Evolutionary conservation across 2,329 filamentous ascomycete genomes (phyloP).

Genomic region (Tolypocladium ophioglossoides): DNA sequence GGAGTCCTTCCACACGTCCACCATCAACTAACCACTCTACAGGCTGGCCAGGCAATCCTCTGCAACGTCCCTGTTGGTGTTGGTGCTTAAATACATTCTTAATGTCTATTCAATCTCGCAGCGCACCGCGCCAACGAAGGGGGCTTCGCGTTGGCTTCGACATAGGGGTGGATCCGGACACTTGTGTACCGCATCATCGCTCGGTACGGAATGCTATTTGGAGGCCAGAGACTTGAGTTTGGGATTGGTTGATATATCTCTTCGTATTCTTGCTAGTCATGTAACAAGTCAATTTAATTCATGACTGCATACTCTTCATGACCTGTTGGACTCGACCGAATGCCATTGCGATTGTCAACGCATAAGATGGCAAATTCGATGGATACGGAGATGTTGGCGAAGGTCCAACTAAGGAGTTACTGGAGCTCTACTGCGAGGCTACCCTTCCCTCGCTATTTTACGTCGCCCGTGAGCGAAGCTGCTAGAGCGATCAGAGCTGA

Average conservation of each 20-base stretch:
- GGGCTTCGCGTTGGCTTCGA: not conserved
- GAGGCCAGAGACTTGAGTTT: not conserved
- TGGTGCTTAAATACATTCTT: not conserved
- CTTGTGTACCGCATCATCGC: too few species aligned
- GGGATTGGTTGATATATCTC: not conserved
- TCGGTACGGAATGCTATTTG: not conserved
- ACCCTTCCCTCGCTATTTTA: too few species aligned
- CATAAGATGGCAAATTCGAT: too few species aligned
- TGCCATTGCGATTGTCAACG: too few species aligned
- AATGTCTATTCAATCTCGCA: not conserved
- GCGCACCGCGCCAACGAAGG: not conserved
- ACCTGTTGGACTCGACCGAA: too few species aligned
- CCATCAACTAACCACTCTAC: too few species aligned
- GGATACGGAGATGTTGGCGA: too few species aligned
- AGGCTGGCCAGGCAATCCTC: constrained; percentile 2
- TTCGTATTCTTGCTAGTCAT: not conserved
- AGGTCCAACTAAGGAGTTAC: too few species aligned
- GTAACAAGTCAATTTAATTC: not conserved
- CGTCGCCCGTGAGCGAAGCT: too few species aligned
- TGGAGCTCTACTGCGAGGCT: too few species aligned
- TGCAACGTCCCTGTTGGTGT: not conserved
- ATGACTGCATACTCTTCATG: not conserved
- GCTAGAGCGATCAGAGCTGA: too few species aligned
- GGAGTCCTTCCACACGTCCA: not conserved
- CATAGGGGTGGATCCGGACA: not conserved